A percentile compares a stretch with the other conserved stretches of the same genome.
Evolutionary conservation across 169 alveolate genomes (phyloP).

Genomic region (Cryptosporidium xiaoi): DNA sequence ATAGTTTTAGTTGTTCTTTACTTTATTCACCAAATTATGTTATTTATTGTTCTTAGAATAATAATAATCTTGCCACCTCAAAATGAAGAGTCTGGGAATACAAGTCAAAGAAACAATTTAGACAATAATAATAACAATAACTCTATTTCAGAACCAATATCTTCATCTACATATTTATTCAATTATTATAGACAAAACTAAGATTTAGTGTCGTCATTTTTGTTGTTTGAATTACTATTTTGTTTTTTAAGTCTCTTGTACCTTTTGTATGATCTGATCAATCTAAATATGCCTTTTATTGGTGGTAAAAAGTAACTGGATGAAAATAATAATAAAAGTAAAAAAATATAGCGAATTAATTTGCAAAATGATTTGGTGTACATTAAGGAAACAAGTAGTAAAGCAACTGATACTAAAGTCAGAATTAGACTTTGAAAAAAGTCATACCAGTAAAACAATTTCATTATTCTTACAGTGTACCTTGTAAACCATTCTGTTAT

Average conservation of each 20-base stretch:
- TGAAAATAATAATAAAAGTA: not conserved
- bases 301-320: slow-evolving; percentile 37
- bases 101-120: not conserved
- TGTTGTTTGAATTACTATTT: not conserved
- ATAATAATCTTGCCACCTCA: not conserved
- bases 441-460: slow-evolving; percentile 32
- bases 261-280: slow-evolving; percentile 16
- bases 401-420: not conserved
- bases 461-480: not conserved
- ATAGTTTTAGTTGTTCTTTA: slow-evolving; percentile 16
- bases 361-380: slow-evolving; percentile 17
- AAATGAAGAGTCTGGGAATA: not conserved
- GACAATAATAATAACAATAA: not conserved
- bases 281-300: slow-evolving; percentile 34
- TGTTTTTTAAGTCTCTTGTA: slow-evolving; percentile 19
- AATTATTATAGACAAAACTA: not conserved
- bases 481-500: slow-evolving; percentile 3
- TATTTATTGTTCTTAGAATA: slow-evolving; percentile 24
- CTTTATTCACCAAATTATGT: slow-evolving; percentile 37
- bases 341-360: slow-evolving; percentile 32
- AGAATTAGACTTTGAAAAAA: slow-evolving; percentile 15
- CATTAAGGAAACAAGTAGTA: slow-evolving; percentile 12
- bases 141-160: not conserved
- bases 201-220: not conserved
- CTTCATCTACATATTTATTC: not conserved